These are phyloP conservation scores for Solanum hybrid DNA, from an alignment of 305 asterid genomes.

Conservation along the genomic window DNA sequence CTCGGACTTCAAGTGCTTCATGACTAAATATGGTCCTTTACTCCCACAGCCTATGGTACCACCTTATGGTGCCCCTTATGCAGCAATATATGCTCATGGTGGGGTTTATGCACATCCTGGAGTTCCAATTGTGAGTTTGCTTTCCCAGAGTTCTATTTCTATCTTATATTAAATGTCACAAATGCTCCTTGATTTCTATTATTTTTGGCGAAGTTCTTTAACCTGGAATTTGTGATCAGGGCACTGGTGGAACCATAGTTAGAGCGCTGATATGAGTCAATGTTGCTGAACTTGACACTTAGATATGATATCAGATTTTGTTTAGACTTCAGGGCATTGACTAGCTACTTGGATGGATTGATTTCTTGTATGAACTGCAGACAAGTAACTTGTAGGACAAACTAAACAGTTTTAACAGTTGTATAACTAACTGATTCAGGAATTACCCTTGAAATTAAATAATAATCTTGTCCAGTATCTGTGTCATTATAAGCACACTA, in stretches of 20 bases:
- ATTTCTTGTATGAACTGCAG: not conserved
- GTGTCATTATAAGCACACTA: not conserved
- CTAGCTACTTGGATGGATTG: not conserved
- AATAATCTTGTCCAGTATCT: not conserved
- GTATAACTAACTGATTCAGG: not conserved
- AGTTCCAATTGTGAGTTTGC: slow-evolving; percentile 61
- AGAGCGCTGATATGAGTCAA: not conserved
- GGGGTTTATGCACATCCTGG: slow-evolving; percentile 86
- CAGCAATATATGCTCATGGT: slow-evolving; percentile 78
- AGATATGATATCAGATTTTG: not conserved
- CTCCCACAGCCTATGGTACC: slow-evolving; percentile 61
- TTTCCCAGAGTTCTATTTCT: not conserved
- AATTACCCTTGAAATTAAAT: not conserved
- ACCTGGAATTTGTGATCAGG: not conserved
- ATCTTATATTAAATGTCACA: not conserved
- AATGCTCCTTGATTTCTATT: slow-evolving; percentile 7
- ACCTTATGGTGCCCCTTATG: slow-evolving; percentile 78
- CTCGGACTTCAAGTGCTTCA: not conserved
- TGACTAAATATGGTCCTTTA: not conserved
- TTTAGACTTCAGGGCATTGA: not conserved
- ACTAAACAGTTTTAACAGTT: not conserved
- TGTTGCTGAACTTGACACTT: not conserved
- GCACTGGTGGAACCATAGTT: not conserved
- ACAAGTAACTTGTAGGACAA: not conserved
- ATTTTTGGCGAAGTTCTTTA: not conserved